These are phyloP conservation scores for Ceraceosorus guamensis DNA, from an alignment of 1,284 basidiomycete genomes.

Conservation along the genomic window DNA sequence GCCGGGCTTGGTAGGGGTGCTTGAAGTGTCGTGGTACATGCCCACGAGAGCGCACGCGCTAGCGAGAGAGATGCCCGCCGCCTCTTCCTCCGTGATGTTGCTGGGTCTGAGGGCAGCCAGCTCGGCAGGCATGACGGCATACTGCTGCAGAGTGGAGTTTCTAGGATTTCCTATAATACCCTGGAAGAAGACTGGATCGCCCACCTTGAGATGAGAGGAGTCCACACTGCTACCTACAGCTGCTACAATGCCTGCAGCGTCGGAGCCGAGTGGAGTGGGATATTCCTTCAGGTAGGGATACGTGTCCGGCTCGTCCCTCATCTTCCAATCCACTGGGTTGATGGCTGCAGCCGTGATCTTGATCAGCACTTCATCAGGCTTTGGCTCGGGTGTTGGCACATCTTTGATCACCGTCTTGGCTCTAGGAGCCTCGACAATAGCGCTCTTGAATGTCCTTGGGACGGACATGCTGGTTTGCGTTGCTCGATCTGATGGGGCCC, in stretches of 20 bases:
- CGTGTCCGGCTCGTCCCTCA: conserved; percentile 12
- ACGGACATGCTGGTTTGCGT: no score
- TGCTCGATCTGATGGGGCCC: no score
- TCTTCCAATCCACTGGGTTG: conserved; percentile 40
- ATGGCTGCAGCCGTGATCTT: conserved; percentile 28
- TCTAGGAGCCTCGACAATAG: no score
- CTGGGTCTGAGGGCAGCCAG: conserved; percentile 23
- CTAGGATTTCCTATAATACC: conserved; percentile 26
- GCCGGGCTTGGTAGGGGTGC: conserved; percentile 6
- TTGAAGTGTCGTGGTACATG: conserved; percentile 24
- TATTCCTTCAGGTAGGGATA: conserved; percentile 4
- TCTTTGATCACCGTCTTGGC: background rate
- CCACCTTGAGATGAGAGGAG: conserved; percentile 10
- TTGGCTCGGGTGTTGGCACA: conserved; percentile 9
- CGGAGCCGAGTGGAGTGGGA: conserved; percentile 28
- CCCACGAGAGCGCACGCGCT: conserved; percentile 19
- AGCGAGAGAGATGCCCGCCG: conserved; percentile 25
- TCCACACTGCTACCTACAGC: conserved; percentile 1
- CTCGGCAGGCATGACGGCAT: conserved; percentile 22
- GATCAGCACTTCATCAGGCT: conserved; percentile 20
- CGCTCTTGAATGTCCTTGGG: no score
- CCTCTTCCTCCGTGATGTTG: conserved; percentile 29
- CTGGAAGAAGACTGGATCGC: conserved; percentile 38
- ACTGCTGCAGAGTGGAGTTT: conserved; percentile 32
- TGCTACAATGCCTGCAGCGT: conserved; percentile 28